These are phyloP conservation scores for Aspergillus asperescens DNA, from an alignment of 495 filamentous ascomycete species.

Conservation along the genomic window DNA sequence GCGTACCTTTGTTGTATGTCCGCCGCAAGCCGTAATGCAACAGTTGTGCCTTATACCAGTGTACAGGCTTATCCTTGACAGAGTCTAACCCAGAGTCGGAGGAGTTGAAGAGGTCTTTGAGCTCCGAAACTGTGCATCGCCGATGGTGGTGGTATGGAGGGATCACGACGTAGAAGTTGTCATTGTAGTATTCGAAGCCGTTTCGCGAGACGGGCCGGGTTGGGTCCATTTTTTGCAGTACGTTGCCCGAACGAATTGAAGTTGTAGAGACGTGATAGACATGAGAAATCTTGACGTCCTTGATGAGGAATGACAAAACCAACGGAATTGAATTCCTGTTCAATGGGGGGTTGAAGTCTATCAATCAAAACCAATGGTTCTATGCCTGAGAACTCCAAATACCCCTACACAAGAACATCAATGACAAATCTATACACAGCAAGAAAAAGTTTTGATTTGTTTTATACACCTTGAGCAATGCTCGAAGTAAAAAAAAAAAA, in stretches of 20 bases:
- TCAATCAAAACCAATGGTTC: not conserved
- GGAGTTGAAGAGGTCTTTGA: constrained; percentile 40
- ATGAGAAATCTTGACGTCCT: not conserved
- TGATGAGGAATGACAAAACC: not conserved
- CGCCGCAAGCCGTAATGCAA: constrained; percentile 52
- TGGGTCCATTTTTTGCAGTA: not conserved
- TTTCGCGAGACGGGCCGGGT: not conserved
- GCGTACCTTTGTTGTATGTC: constrained; percentile 52
- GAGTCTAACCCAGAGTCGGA: constrained; percentile 14
- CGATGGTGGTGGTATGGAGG: constrained; percentile 46
- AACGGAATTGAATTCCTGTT: not conserved
- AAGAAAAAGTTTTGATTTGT: constrained; percentile 19
- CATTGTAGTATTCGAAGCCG: constrained; percentile 23
- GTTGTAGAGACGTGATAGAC: not conserved
- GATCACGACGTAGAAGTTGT: constrained; percentile 44
- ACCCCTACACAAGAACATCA: not conserved
- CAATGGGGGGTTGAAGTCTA: not conserved
- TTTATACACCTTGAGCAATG: constrained; percentile 28
- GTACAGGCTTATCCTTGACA: constrained; percentile 41
- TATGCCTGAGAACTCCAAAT: too few relatives aligned
- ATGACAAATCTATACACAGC: not conserved
- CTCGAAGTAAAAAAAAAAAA: constrained; percentile 17
- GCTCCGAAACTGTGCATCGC: constrained; percentile 43
- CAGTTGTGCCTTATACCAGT: constrained; percentile 56
- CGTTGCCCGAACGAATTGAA: not conserved